Percentiles rank a stretch among this genome's conserved stretches.
Evolutionary conservation across 116 monocot genomes (phyloP).

Genomic region (Posidonia oceanica): DNA sequence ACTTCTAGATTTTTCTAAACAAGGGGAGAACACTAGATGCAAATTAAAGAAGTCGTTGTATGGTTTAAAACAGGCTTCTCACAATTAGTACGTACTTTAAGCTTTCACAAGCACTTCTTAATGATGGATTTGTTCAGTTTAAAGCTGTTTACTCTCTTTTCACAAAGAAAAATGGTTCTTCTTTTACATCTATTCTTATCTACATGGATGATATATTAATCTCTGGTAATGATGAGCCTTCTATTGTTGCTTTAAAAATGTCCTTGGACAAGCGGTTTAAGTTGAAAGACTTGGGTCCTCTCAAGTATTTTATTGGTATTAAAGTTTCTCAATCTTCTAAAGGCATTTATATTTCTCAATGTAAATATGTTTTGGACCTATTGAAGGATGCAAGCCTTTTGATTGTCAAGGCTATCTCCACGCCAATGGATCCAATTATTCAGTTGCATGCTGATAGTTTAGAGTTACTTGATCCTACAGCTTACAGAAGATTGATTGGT

Average conservation of each 20-base stretch:
- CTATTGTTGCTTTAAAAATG: not conserved
- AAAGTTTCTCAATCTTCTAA: too few relatives aligned
- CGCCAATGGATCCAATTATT: not conserved
- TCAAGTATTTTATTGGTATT: too few relatives aligned
- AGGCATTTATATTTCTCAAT: too few relatives aligned
- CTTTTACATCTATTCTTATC: not conserved
- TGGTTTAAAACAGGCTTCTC: conserved; percentile 4
- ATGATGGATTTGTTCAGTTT: too few relatives aligned
- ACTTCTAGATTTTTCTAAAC: not conserved
- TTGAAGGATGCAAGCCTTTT: too few relatives aligned
- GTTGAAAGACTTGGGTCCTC: not conserved
- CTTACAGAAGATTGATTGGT: not conserved
- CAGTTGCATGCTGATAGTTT: too few relatives aligned
- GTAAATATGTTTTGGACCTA: too few relatives aligned
- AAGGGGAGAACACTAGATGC: not conserved
- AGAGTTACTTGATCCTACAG: not conserved
- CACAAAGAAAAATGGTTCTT: not conserved
- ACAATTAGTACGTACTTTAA: not conserved
- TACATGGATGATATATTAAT: not conserved
- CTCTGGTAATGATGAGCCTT: not conserved
- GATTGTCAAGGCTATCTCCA: not conserved
- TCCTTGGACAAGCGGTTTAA: not conserved
- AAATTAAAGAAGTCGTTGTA: not conserved
- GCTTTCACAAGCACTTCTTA: not conserved
- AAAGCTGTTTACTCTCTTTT: too few relatives aligned